Evolutionary conservation across 768 basidiomycete species (phyloP), one percentile per base, ranked within the genome.

Genomic region (Tephrocybe sp.): DNA sequence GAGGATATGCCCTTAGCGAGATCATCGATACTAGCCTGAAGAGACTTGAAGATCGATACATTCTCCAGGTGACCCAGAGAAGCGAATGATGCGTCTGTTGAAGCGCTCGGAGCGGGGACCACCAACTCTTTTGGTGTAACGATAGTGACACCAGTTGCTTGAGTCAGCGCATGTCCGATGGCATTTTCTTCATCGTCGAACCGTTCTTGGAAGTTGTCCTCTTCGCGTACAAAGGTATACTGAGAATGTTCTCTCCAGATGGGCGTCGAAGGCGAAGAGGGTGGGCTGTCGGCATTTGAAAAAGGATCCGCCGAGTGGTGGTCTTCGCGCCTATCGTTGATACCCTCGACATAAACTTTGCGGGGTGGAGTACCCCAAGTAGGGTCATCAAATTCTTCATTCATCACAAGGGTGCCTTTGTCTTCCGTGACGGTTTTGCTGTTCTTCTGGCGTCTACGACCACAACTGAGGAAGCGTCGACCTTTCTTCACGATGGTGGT

Each of bases 101-200:
- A 46, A 19, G 34, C 16, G 3, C 24, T 8, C 27, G 44, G 12
- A 16, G 21, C 24, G 15, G 40, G 18, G 27, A 27, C 19, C 11
- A 11, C 9, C 12, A 22, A 24, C n/a, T 44, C 35, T 18, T 34
- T 21, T n/a, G 31, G n/a, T 24, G 44, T 34, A 47, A 43, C 30
- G 13, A 32, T 9, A 16, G 22, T 5, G 31, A 57, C 48, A 28
- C 60, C 47, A 37, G 57, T 47, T 9, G 62, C 60, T n/a, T 53
- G 43, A 35, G 30, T 52, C 28, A 64, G 48, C 12, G 67, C 62
- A 44, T 59, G 51, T 9, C 60, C 56, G 34, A 68, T 64, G 39
- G 65, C 62, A 24, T 51, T 51, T 56, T 67, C 67, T 53, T 69
- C 66, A 12, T 49, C 49, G 16, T 57, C 57, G 12, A 65, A 56